These are phyloP conservation scores for Phaeosphaeria sp. DNA, from an alignment of 2,329 filamentous ascomycete species.

Conservation along the genomic window DNA sequence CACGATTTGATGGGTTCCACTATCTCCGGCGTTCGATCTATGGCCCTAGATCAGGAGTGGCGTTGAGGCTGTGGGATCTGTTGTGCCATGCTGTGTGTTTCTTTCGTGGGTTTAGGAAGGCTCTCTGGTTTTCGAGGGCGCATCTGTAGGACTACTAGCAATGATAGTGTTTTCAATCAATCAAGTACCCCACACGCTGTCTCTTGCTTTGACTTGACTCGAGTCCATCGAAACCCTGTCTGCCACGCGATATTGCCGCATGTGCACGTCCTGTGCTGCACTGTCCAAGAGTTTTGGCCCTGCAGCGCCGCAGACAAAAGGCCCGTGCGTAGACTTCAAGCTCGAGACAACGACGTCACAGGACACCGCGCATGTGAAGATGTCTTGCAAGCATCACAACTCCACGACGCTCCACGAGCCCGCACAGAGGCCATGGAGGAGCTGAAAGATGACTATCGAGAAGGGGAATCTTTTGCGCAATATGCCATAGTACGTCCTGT, in stretches of 20 bases:
- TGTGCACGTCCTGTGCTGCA: neutral
- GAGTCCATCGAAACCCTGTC: neutral
- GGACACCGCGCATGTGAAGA: conserved; percentile 32
- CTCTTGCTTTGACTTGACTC: neutral
- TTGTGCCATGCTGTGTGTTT: conserved; percentile 18
- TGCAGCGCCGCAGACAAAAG: too few species aligned
- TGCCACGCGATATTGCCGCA: neutral
- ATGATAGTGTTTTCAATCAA: conserved; percentile 12
- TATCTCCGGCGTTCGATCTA: conserved; percentile 34
- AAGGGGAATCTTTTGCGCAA: conserved; percentile 20
- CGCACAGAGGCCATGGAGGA: conserved; percentile 27
- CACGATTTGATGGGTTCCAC: conserved; percentile 26
- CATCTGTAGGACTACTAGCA: conserved; percentile 28
- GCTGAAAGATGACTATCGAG: conserved; percentile 24
- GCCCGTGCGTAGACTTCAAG: conserved; percentile 25
- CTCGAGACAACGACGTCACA: conserved; percentile 35
- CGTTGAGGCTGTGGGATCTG: conserved; percentile 23
- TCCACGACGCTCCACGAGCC: conserved; percentile 2
- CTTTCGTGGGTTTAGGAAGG: conserved; percentile 8
- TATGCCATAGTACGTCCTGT: conserved; percentile 26
- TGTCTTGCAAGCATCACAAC: conserved; percentile 13
- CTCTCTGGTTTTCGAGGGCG: neutral
- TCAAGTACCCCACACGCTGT: neutral
- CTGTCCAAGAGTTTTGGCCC: neutral
- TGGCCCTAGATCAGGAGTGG: conserved; percentile 18